Conservation (phyloP, 208 protist species). For the Sergeia podlipaevii region DNA sequence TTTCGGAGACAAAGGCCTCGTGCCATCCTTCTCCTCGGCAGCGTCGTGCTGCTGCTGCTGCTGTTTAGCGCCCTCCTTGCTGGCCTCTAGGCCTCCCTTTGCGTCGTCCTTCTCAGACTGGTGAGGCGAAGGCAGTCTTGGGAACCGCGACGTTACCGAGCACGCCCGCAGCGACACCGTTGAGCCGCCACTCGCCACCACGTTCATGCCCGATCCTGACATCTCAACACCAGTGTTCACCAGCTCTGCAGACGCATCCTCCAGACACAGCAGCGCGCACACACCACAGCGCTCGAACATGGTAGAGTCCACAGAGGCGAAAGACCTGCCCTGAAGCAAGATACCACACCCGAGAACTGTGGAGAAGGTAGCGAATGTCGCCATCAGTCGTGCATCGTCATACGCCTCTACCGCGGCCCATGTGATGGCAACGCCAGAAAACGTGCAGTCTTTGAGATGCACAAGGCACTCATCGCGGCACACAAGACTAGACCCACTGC, state of each 20-base stretch:
- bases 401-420: conserved; percentile 27
- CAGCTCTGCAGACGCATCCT: conserved; percentile 14
- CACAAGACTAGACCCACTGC: conserved; percentile 14
- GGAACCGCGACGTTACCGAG: conserved; percentile 17
- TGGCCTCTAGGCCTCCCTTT: too few species aligned
- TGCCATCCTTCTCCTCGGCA: not conserved
- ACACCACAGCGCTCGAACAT: conserved; percentile 29
- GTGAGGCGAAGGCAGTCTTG: too few species aligned
- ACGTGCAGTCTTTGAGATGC: conserved; percentile 22
- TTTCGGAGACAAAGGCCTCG: too few species aligned
- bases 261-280: conserved; percentile 16
- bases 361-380: conserved; percentile 19
- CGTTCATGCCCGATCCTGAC: conserved; percentile 22
- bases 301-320: conserved; percentile 10
- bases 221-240: conserved; percentile 23
- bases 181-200: conserved; percentile 16
- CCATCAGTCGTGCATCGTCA: not conserved
- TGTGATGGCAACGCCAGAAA: conserved; percentile 21
- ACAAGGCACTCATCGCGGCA: conserved; percentile 10
- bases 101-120: too few species aligned
- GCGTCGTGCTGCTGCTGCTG: not conserved
- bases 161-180: conserved; percentile 9
- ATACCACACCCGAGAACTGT: conserved; percentile 30
- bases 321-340: conserved; percentile 8
- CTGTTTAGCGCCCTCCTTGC: not conserved